Percentiles rank a stretch among this genome's conserved stretches.
phyloP scores from a whole-genome alignment of 2,329 filamentous ascomycete genomes.

The Moelleriella libera region DNA sequence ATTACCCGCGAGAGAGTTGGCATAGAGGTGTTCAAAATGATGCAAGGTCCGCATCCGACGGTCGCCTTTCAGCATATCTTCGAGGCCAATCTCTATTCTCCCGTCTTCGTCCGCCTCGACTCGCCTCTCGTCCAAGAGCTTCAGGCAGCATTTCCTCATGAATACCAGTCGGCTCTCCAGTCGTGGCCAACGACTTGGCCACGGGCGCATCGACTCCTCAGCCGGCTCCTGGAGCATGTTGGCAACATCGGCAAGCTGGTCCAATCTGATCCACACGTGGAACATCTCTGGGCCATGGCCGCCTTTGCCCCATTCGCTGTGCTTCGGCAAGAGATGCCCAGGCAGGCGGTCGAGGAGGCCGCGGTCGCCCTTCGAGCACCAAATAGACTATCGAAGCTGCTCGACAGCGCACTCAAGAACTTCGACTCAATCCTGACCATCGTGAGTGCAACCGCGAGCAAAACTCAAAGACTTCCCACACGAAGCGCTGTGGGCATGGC shows the following conservation, averaged over 20 bases:
- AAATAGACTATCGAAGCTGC: slow-evolving; percentile 3
- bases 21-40: slow-evolving; percentile 7
- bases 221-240: neutral
- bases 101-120: slow-evolving; percentile 6
- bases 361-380: slow-evolving; percentile 3
- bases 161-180: neutral
- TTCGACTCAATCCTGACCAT: slow-evolving; percentile 3
- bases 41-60: slow-evolving; percentile 1
- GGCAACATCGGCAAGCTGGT: slow-evolving; percentile 4
- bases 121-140: slow-evolving; percentile 1
- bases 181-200: slow-evolving; percentile 6
- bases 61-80: slow-evolving; percentile 4
- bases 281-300: slow-evolving; percentile 7
- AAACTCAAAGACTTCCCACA: neutral
- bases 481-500: slow-evolving; percentile 7
- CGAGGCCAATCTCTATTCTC: slow-evolving; percentile 3
- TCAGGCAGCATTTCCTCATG: neutral
- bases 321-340: slow-evolving; percentile 2
- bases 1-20: slow-evolving; percentile 7
- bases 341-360: slow-evolving; percentile 5
- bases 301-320: slow-evolving; percentile 6
- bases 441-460: neutral
- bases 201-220: slow-evolving; percentile 2
- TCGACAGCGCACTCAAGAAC: slow-evolving; percentile 4
- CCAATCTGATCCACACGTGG: neutral